A percentile compares a stretch with the other conserved stretches of the same genome.
phyloP scores from a whole-genome alignment of 2,329 filamentous ascomycete species.

The Fusarium sp. region DNA sequence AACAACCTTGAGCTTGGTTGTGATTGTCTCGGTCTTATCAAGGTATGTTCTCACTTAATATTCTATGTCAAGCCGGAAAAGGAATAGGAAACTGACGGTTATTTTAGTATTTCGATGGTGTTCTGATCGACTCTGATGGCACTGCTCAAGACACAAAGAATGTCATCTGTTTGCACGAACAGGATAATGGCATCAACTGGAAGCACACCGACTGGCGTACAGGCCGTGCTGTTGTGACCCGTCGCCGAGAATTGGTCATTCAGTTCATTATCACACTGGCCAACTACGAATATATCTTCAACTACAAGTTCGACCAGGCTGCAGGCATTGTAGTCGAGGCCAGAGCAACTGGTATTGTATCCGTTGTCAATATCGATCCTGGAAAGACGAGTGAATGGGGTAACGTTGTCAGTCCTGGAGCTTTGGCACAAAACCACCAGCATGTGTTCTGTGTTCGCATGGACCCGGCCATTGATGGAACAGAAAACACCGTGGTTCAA shows the following conservation, averaged over 20 bases:
- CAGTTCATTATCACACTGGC: conserved; percentile 79
- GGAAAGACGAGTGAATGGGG: conserved; percentile 68
- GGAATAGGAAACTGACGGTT: not conserved
- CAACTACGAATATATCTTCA: conserved; percentile 77
- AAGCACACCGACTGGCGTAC: conserved; percentile 82
- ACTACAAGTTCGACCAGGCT: conserved; percentile 71
- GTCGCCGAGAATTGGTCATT: conserved; percentile 74
- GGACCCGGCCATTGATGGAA: conserved; percentile 75
- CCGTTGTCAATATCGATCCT: conserved; percentile 71
- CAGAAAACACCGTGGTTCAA: conserved; percentile 67
- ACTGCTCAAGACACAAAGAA: conserved; percentile 62
- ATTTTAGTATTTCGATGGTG: conserved; percentile 55
- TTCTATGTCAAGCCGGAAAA: not conserved
- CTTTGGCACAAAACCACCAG: conserved; percentile 79
- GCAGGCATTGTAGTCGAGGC: conserved; percentile 74
- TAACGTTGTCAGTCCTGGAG: conserved; percentile 74
- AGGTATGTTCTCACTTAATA: conserved; percentile 30
- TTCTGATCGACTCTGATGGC: conserved; percentile 52
- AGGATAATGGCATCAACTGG: conserved; percentile 79
- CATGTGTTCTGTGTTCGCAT: conserved; percentile 78
- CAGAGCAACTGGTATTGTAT: conserved; percentile 77
- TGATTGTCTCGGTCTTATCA: conserved; percentile 77
- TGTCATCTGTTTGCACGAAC: conserved; percentile 78
- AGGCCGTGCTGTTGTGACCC: conserved; percentile 70
- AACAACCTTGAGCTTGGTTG: conserved; percentile 78